A percentile compares a stretch with the other conserved stretches of the same genome.
Conservation (phyloP, 306 rosid species). For the Parietaria judaica region DNA sequence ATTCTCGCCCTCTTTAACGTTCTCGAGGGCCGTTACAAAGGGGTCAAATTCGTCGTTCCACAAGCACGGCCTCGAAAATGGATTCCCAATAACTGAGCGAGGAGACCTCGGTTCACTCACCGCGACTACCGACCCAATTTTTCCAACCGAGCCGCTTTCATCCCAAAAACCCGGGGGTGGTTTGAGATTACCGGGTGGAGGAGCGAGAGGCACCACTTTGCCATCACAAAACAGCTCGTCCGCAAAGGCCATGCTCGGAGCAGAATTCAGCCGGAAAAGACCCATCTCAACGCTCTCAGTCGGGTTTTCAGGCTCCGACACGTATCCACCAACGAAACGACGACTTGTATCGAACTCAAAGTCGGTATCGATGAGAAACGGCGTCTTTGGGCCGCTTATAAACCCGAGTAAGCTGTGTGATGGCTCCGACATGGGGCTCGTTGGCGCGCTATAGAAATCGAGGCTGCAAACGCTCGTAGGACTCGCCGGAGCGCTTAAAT, state of each 20-base stretch:
- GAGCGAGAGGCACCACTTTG: conserved; percentile 53
- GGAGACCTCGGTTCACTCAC: conserved; percentile 40
- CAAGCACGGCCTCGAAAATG: conserved; percentile 24
- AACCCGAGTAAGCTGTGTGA: conserved; percentile 17
- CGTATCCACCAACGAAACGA: conserved; percentile 20
- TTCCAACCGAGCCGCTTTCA: conserved; percentile 18
- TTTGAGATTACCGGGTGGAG: conserved; percentile 38
- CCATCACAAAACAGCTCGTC: conserved; percentile 77
- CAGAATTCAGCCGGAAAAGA: conserved; percentile 10
- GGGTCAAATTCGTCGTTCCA: conserved; percentile 91
- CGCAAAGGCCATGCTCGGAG: conserved; percentile 64
- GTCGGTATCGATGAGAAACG: conserved; percentile 21
- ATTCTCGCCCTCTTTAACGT: conserved; percentile 43
- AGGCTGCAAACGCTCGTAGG: conserved; percentile 27
- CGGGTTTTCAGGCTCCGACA: conserved; percentile 11
- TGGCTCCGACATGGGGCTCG: conserved; percentile 41
- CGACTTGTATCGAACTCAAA: conserved; percentile 61
- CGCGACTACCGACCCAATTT: conserved; percentile 10
- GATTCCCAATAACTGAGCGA: conserved; percentile 24
- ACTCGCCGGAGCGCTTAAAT: conserved; percentile 28
- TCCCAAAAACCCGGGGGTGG: conserved; percentile 69
- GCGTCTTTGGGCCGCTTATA: conserved; percentile 33
- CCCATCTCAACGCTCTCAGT: neutral
- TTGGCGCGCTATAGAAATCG: conserved; percentile 59
- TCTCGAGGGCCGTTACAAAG: conserved; percentile 59